phyloP scores from a whole-genome alignment of 164 flowering plant species.

The Protea cynaroides region DNA sequence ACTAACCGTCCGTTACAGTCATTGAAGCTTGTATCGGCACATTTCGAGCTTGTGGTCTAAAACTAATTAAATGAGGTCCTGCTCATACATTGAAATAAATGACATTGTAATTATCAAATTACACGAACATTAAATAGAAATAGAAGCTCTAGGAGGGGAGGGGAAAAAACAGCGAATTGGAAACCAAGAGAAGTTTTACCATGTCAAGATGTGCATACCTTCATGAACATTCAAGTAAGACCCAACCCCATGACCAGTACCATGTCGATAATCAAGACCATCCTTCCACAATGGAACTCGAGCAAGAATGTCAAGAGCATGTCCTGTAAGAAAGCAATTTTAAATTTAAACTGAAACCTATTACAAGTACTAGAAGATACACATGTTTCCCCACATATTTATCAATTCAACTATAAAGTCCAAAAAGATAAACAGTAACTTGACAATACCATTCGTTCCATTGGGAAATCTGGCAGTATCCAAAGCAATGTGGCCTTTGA shows the following conservation, averaged over 20 bases:
- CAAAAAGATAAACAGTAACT: not conserved
- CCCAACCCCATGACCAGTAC: slow-evolving; percentile 98
- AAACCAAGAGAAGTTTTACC: slow-evolving; percentile 4
- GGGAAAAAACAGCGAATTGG: too few species aligned
- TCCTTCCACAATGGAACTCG: slow-evolving; percentile 84
- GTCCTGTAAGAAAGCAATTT: slow-evolving; percentile 37
- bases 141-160: not conserved
- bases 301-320: slow-evolving; percentile 87
- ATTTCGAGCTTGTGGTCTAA: slow-evolving; percentile 70
- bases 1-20: slow-evolving; percentile 96
- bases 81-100: slow-evolving; percentile 15
- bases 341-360: not conserved
- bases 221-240: slow-evolving; percentile 95
- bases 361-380: not conserved
- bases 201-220: slow-evolving; percentile 35
- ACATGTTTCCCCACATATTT: not conserved
- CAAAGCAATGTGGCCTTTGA: slow-evolving; percentile 88
- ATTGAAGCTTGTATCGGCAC: slow-evolving; percentile 86
- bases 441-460: slow-evolving; percentile 76
- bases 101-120: not conserved
- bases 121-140: not conserved
- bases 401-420: not conserved
- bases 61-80: slow-evolving; percentile 93
- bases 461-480: slow-evolving; percentile 87
- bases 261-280: slow-evolving; percentile 99